Conservation (phyloP, 805 yeast species). For the Lipomyces yamanashiensis region DNA sequence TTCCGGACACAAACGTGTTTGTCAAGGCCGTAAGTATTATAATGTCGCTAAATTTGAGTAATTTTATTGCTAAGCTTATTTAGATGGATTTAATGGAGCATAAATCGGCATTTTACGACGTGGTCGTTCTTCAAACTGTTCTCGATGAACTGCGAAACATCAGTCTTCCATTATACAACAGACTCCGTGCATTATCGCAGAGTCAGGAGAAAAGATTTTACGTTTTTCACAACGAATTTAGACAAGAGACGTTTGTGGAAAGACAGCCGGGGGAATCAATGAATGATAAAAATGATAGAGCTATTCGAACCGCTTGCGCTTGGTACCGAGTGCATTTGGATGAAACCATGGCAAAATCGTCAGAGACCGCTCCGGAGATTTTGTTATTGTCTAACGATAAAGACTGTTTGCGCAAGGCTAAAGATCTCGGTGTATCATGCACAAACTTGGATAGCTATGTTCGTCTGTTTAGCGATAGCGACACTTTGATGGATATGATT, state of each 20-base stretch:
- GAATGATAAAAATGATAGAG: slow-evolving; percentile 90
- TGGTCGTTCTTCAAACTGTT: slow-evolving; percentile 92
- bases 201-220: slow-evolving; percentile 80
- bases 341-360: slow-evolving; percentile 22
- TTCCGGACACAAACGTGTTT: slow-evolving; percentile 86
- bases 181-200: slow-evolving; percentile 77
- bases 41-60: not conserved
- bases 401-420: slow-evolving; percentile 64
- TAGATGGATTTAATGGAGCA: slow-evolving; percentile 83
- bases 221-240: slow-evolving; percentile 92
- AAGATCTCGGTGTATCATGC: slow-evolving; percentile 44
- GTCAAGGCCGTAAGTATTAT: slow-evolving; percentile 60
- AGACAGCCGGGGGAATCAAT: slow-evolving; percentile 71
- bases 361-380: slow-evolving; percentile 41
- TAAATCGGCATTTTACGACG: slow-evolving; percentile 77
- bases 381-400: slow-evolving; percentile 73
- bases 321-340: slow-evolving; percentile 76
- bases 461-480: slow-evolving; percentile 67
- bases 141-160: slow-evolving; percentile 89
- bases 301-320: slow-evolving; percentile 73
- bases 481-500: slow-evolving; percentile 76
- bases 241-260: slow-evolving; percentile 66
- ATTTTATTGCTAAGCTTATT: not conserved
- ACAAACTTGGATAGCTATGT: slow-evolving; percentile 64
- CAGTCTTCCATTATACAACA: slow-evolving; percentile 84